phyloP scores from a whole-genome alignment of 176 grass and related monocot genomes.

The Otatea glauca region DNA sequence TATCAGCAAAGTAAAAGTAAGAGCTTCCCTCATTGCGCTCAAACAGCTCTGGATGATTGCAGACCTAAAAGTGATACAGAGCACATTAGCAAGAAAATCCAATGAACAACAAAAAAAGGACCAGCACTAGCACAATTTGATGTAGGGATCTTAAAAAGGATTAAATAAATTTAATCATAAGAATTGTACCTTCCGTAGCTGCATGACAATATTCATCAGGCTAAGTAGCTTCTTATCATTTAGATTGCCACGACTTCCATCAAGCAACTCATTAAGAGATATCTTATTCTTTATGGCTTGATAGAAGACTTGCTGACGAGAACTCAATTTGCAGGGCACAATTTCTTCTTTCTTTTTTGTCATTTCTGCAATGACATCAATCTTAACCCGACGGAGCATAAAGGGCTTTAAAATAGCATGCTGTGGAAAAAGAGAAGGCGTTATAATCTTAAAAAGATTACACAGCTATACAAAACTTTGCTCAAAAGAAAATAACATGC shows the following conservation, averaged over 20 bases:
- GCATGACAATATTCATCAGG: slow-evolving; percentile 99
- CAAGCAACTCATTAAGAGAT: slow-evolving; percentile 88
- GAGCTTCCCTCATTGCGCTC: slow-evolving; percentile 98
- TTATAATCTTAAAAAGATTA: slow-evolving; percentile 30
- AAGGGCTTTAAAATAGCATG: slow-evolving; percentile 98
- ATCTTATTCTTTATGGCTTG: slow-evolving; percentile 99
- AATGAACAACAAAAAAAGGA: background rate
- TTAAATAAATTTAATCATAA: slow-evolving; percentile 23
- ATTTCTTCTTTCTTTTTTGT: slow-evolving; percentile 95
- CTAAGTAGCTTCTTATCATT: slow-evolving; percentile 97
- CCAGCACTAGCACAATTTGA: background rate
- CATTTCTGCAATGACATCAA: slow-evolving; percentile 99
- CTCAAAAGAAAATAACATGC: slow-evolving; percentile 3
- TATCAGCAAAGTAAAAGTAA: slow-evolving; percentile 91
- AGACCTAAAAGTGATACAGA: slow-evolving; percentile 64
- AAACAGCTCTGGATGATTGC: slow-evolving; percentile 99
- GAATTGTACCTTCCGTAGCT: slow-evolving; percentile 81
- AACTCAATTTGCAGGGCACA: slow-evolving; percentile 92
- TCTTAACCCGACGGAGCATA: slow-evolving; percentile 97
- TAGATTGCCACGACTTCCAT: slow-evolving; percentile 82
- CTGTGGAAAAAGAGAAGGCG: slow-evolving; percentile 45
- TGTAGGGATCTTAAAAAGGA: background rate
- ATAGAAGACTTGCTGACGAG: slow-evolving; percentile 95
- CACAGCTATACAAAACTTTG: background rate
- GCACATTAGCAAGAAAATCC: slow-evolving; percentile 17